Conservation (phyloP, 139 green algal species). For the Deuterostichococcus epilithicus region DNA sequence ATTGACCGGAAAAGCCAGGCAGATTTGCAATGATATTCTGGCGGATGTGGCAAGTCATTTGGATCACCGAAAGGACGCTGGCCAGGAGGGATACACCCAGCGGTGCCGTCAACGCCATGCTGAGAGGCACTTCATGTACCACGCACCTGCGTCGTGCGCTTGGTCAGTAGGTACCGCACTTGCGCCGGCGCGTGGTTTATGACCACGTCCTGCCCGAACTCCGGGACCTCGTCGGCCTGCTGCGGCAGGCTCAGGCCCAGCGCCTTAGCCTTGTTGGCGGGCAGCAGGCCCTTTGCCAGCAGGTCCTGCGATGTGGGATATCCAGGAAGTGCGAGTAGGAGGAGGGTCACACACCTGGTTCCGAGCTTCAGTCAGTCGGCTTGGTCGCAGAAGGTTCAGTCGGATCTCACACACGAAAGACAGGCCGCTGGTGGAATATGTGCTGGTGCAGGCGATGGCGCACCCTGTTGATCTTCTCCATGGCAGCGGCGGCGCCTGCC, state of each 20-base stretch:
- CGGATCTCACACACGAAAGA: no score
- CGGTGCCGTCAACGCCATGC: neutral
- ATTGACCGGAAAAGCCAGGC: neutral
- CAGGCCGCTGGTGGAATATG: no score
- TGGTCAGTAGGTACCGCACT: conserved; percentile 42
- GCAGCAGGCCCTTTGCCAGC: neutral
- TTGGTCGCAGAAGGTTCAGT: no score
- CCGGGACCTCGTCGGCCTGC: neutral
- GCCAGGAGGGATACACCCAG: no score
- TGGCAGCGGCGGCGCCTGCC: conserved; percentile 14
- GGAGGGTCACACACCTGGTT: no score
- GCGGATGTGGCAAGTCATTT: neutral
- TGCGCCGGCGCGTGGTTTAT: conserved; percentile 48
- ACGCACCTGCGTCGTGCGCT: conserved; percentile 22
- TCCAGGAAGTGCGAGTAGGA: no score
- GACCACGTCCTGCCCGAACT: conserved; percentile 29
- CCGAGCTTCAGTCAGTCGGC: no score
- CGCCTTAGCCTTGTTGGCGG: neutral
- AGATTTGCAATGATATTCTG: neutral
- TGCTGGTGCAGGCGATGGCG: no score
- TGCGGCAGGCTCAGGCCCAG: neutral
- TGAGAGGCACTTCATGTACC: no score
- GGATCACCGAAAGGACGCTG: no score
- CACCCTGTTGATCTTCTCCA: conserved; percentile 25
- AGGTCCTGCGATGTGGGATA: neutral